Evolutionary conservation across 2,329 filamentous ascomycete genomes (phyloP), one percentile per base, ranked within the genome.

Genomic region (Mycogone perniciosa): DNA sequence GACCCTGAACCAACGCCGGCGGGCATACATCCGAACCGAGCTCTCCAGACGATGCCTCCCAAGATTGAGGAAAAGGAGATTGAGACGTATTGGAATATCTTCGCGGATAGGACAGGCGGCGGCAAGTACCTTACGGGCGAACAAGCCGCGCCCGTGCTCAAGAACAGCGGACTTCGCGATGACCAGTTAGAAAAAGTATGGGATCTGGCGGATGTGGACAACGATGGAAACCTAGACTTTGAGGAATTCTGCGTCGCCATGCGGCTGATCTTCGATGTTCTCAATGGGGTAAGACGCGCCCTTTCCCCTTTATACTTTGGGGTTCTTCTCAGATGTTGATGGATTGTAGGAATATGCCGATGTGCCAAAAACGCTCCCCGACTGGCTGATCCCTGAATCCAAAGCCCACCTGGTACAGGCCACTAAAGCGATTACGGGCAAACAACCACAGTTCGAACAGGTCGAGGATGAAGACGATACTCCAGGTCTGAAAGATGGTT

Each of bases 191-290:
- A 97, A 73, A 82, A 85, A 61, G 89, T 99, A 56, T 99, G 93
- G 93, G 93, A 99, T 65, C 79, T 99, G 56, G 89, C 93, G 52
- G 93, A 99, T 67, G 89, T 99, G 55, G 93, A 99, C 71, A 91
- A 91, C 61, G 93, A 99, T 74, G 93, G 93, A 56, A 95, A 95
- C 70, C 77, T 99, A 49, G 93, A 99, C 72, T 99, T 99, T 74
- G 93, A 99, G 73, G 93, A 99, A 76, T 99, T 99, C 69, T 99
- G 93, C 70, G 93, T 99, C 52, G 93, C 91, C 37, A 99, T 99
- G 93, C 83, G 93, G 64, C 76, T 99, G 64, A 96, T 97, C 62
- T 99, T 97, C 69, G 93, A 99, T 68, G 75, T 97, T 58, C 84
- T 99, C 61, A 99, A 99, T 64, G 93, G 93, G 62, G 89, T 95